These are phyloP conservation scores for Exophiala spinifera DNA, from an alignment of 2,329 filamentous ascomycete genomes.

Conservation along the genomic window DNA sequence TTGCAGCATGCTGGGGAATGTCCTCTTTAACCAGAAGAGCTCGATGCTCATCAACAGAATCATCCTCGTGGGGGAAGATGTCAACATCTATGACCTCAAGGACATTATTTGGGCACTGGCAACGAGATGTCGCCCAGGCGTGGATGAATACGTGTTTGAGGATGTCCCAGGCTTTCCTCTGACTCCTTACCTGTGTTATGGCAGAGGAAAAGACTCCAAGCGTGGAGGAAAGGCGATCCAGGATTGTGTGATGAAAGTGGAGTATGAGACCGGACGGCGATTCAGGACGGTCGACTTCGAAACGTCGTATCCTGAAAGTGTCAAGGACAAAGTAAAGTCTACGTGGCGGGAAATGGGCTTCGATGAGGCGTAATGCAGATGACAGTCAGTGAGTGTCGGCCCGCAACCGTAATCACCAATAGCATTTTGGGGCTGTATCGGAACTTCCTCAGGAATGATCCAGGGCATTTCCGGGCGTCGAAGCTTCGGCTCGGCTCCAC, in stretches of 20 bases:
- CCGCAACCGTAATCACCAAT: not conserved
- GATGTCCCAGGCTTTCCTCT: conserved; percentile 45
- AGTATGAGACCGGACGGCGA: conserved; percentile 40
- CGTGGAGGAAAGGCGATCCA: conserved; percentile 48
- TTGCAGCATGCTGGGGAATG: conserved; percentile 41
- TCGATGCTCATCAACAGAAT: conserved; percentile 46
- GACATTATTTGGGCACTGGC: conserved; percentile 45
- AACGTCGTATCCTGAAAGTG: conserved; percentile 36
- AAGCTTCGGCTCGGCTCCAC: too few relatives aligned
- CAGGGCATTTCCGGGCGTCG: too few relatives aligned
- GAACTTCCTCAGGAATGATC: too few relatives aligned
- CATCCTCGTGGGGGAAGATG: conserved; percentile 49
- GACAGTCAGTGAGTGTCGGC: too few relatives aligned
- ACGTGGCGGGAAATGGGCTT: conserved; percentile 38
- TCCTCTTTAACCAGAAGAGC: conserved; percentile 55
- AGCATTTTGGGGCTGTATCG: not conserved
- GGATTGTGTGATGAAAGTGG: conserved; percentile 43
- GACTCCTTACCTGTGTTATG: conserved; percentile 50
- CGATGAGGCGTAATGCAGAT: not conserved
- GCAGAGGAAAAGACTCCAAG: conserved; percentile 29
- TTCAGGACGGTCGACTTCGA: conserved; percentile 36
- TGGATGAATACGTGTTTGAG: conserved; percentile 46
- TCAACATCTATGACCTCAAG: conserved; percentile 34
- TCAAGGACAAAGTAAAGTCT: conserved; percentile 39
- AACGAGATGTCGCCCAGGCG: conserved; percentile 47